These are phyloP conservation scores for Hypericum perforatum DNA, from an alignment of 345 rosid species.

Conservation along the genomic window DNA sequence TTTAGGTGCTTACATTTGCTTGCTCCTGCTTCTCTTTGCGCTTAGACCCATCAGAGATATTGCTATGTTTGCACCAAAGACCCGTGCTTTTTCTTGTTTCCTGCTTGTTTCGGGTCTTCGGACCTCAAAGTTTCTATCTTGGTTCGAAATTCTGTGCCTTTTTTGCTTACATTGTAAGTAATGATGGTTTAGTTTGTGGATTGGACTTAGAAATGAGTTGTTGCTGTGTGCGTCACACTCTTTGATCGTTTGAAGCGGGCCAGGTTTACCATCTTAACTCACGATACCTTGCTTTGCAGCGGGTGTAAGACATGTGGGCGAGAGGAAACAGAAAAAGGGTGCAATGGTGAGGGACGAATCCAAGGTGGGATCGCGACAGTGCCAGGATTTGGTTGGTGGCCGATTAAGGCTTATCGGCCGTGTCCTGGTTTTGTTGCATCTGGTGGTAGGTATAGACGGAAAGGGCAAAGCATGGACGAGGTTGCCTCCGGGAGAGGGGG, in stretches of 20 bases:
- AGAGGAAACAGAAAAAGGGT: constrained; percentile 69
- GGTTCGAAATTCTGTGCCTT: no score
- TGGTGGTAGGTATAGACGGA: constrained; percentile 68
- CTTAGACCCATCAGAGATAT: no score
- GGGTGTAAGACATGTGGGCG: constrained; percentile 79
- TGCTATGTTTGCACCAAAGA: no score
- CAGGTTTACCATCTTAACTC: no score
- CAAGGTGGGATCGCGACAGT: constrained; percentile 96
- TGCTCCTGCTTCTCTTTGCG: no score
- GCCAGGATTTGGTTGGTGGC: constrained; percentile 99
- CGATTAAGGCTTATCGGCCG: constrained; percentile 89
- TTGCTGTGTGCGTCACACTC: no score
- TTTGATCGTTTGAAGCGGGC: no score
- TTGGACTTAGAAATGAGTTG: no score
- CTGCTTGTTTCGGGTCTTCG: constrained; percentile 44
- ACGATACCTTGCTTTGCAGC: constrained; percentile 18
- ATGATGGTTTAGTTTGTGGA: constrained; percentile 23
- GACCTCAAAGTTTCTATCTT: constrained; percentile 90
- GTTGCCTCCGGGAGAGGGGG: constrained; percentile 54
- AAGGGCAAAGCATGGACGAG: constrained; percentile 93
- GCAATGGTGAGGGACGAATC: constrained; percentile 87
- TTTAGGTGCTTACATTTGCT: no score
- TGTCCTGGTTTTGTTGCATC: constrained; percentile 82
- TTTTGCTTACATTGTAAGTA: no score
- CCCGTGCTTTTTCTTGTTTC: no score